Evolutionary conservation across 495 filamentous ascomycete species (phyloP).

Genomic region (Poronia punctata): DNA sequence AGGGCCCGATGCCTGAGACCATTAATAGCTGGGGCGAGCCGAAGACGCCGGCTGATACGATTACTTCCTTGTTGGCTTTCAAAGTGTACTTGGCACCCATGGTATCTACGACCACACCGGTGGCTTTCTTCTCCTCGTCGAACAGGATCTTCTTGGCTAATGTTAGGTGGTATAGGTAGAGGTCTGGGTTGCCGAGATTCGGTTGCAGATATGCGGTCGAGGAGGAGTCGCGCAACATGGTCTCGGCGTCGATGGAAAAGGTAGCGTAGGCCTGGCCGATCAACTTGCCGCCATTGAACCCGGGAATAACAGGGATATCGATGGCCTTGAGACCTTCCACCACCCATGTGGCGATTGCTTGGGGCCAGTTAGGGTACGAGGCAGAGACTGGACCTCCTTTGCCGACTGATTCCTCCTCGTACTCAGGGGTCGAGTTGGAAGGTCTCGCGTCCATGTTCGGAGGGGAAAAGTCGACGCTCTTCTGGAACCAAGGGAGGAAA

Average conservation of each 20-base stretch:
- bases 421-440: conserved; percentile 20
- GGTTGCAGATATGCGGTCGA: conserved; percentile 17
- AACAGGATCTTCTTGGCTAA: conserved; percentile 34
- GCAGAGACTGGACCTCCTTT: conserved; percentile 13
- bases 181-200: conserved; percentile 18
- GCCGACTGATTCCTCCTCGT: conserved; percentile 15
- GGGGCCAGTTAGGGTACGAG: conserved; percentile 16
- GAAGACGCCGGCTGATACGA: conserved; percentile 40
- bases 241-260: conserved; percentile 21
- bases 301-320: conserved; percentile 24
- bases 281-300: conserved; percentile 30
- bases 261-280: conserved; percentile 22
- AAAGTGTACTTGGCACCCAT: conserved; percentile 28
- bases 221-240: conserved; percentile 17
- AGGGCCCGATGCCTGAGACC: conserved; percentile 33
- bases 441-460: conserved; percentile 20
- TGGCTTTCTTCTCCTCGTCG: conserved; percentile 22
- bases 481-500: conserved; percentile 37
- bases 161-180: conserved; percentile 25
- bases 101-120: conserved; percentile 25
- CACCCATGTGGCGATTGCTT: conserved; percentile 27
- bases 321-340: conserved; percentile 25
- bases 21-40: conserved; percentile 41
- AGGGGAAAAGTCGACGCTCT: conserved; percentile 27
- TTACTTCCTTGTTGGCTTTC: conserved; percentile 35